Evolutionary conservation across 805 yeast species (phyloP), one percentile per base, ranked within the genome.

Genomic region (Ogataea siamensis): DNA sequence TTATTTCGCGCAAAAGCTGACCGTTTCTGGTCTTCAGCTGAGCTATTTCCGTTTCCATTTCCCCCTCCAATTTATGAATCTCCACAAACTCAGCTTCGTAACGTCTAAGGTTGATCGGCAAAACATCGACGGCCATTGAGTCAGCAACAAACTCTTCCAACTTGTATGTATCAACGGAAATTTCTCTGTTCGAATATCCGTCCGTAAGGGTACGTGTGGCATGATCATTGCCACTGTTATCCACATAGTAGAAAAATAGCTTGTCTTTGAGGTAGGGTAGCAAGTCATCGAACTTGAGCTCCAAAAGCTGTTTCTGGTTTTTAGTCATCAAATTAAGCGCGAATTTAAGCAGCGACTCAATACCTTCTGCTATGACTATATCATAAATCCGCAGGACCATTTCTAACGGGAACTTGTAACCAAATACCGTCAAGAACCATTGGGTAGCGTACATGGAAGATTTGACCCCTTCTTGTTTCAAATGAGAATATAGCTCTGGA

Each of bases 401-500:
- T 40, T 80, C 85, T 34, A 89, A 67, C 11, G 99, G 98, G 60
- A 93, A 91, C 58, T 87, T 87, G 67, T 93, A 93, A 5, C 96
- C 95, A 63, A 93, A 93, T 48, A 93, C 73, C 0, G 98, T 93
- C 51, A 93, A 71, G 55, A 93, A 91, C 99, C 99, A 93, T 62
- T 93, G 98, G 2, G 95, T 81, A 0, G 97, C 98, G 67, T 87
- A 93, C 98, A 91, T 91, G 15, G 95, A 83, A 3, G 96, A 84
- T 44, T 82, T 75, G 16, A 93, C 79, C 5, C 97, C 97, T 60
- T 91, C 94, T 46, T 88, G 78, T 18, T 73, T 70, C 50, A 93
- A 66, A 66, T 93, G 98, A 32, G 75, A 73, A 57, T 77, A 77
- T 32, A 93, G 68, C 5, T 68, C 67, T 0, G 98, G 98, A 14